Percentiles rank a stretch among this genome's conserved stretches.
Evolutionary conservation across 805 yeast genomes (phyloP).

Genomic region (Saccharomycopsis fermentans): DNA sequence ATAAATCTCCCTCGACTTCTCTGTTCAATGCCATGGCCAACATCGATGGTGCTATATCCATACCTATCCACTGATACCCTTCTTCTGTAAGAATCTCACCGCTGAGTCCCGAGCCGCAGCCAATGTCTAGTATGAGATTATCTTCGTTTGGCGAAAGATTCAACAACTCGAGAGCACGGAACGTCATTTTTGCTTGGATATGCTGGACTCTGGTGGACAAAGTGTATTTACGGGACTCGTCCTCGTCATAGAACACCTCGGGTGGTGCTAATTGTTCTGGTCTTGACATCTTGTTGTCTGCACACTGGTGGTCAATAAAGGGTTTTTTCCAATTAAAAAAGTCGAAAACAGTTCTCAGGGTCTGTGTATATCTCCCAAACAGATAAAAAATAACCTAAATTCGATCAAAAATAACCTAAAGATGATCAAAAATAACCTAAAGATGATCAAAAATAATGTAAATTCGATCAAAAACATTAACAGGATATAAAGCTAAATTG

Average conservation of each 20-base stretch:
- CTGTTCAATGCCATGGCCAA: constrained; percentile 87
- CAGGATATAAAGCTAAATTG: too few species aligned
- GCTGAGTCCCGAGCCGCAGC: constrained; percentile 94
- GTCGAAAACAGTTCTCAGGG: too few species aligned
- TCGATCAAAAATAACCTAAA: too few species aligned
- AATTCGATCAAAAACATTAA: too few species aligned
- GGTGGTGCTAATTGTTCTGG: constrained; percentile 97
- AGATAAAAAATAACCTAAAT: too few species aligned
- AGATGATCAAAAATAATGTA: too few species aligned
- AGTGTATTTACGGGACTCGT: constrained; percentile 85
- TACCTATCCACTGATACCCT: constrained; percentile 89
- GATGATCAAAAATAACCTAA: too few species aligned
- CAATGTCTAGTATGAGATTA: constrained; percentile 77
- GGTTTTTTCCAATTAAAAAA: too few species aligned
- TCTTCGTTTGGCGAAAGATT: constrained; percentile 55
- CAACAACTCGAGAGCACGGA: constrained; percentile 80
- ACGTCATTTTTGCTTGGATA: constrained; percentile 95
- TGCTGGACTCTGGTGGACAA: constrained; percentile 94
- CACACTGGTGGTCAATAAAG: too few species aligned
- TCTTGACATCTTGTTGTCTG: constrained; percentile 63
- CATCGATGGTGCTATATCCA: constrained; percentile 96
- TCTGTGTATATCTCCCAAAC: too few species aligned
- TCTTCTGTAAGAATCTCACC: constrained; percentile 93
- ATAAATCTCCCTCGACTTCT: constrained; percentile 87
- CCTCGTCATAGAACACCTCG: constrained; percentile 85